phyloP scores from a whole-genome alignment of 805 yeast species.

The Metschnikowia similis region DNA sequence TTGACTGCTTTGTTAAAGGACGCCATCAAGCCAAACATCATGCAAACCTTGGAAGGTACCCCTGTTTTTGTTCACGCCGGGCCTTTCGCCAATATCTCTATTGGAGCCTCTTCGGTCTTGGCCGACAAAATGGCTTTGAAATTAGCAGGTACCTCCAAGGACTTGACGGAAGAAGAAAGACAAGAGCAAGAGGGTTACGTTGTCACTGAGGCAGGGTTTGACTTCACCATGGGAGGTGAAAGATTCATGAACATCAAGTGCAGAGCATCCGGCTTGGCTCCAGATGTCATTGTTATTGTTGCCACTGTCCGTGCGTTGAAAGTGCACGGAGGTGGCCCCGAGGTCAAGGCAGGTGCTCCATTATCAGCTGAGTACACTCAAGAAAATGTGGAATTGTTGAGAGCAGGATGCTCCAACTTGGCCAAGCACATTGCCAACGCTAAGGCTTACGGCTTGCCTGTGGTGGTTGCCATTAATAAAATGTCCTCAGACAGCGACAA shows the following conservation, averaged over 20 bases:
- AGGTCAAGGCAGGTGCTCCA: constrained; percentile 79
- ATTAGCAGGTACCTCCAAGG: constrained; percentile 63
- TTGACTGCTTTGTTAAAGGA: constrained; percentile 77
- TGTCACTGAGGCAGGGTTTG: constrained; percentile 86
- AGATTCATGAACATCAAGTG: constrained; percentile 79
- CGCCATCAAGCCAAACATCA: constrained; percentile 77
- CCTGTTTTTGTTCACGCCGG: constrained; percentile 88
- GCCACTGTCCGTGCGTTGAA: constrained; percentile 83
- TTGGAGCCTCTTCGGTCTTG: constrained; percentile 79
- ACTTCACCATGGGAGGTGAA: constrained; percentile 91
- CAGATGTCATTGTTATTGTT: constrained; percentile 75
- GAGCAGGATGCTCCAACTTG: constrained; percentile 68
- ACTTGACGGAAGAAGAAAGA: constrained; percentile 38
- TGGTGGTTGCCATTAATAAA: constrained; percentile 77
- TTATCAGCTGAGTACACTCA: constrained; percentile 68
- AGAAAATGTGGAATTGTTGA: constrained; percentile 67
- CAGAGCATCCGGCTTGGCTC: constrained; percentile 73
- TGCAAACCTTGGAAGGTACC: constrained; percentile 87
- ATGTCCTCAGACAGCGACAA: constrained; percentile 67
- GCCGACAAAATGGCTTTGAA: constrained; percentile 82
- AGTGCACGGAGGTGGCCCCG: constrained; percentile 87
- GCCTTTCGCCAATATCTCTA: constrained; percentile 83
- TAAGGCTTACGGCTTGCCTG: constrained; percentile 67
- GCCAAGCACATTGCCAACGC: constrained; percentile 76
- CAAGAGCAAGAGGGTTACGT: constrained; percentile 64